Conservation (phyloP, 192 early-diverging fungal genomes). For the Martensiomyces pterosporus region DNA sequence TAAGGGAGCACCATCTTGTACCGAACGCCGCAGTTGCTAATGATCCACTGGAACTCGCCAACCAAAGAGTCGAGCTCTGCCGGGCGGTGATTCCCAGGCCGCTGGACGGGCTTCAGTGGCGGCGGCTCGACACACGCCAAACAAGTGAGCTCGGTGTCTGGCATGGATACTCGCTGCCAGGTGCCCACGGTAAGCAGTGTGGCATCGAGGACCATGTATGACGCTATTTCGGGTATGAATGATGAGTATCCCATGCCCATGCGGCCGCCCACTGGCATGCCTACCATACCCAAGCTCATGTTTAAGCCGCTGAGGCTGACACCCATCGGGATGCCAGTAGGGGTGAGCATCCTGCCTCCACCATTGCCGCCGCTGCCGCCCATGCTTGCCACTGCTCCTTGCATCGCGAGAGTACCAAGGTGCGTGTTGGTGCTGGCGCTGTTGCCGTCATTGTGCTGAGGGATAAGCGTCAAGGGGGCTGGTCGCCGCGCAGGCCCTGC, state of each 20-base stretch:
- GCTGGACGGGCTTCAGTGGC: constrained; percentile 44
- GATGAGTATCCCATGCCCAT: constrained; percentile 22
- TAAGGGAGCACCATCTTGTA: constrained; percentile 51
- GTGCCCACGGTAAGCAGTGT: constrained; percentile 34
- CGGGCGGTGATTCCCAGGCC: constrained; percentile 46
- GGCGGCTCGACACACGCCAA: constrained; percentile 47
- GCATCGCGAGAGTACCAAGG: no score
- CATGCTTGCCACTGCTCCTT: no score
- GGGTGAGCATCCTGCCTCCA: neutral
- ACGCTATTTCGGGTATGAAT: constrained; percentile 36
- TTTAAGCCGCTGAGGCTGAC: constrained; percentile 5
- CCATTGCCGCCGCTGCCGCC: neutral
- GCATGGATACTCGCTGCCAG: constrained; percentile 43
- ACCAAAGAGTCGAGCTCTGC: constrained; percentile 48
- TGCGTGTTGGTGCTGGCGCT: no score
- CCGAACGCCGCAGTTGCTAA: constrained; percentile 36
- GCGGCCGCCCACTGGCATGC: no score
- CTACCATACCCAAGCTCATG: constrained; percentile 3
- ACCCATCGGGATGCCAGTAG: neutral
- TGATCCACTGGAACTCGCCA: constrained; percentile 50
- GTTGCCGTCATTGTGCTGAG: constrained; percentile 11
- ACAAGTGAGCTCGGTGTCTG: constrained; percentile 42
- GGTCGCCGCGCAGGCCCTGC: constrained; percentile 18
- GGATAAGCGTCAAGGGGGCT: constrained; percentile 26
- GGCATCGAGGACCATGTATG: constrained; percentile 45